Evolutionary conservation across 2,329 filamentous ascomycete species (phyloP).

Genomic region (Trichoderma cornu-damae): DNA sequence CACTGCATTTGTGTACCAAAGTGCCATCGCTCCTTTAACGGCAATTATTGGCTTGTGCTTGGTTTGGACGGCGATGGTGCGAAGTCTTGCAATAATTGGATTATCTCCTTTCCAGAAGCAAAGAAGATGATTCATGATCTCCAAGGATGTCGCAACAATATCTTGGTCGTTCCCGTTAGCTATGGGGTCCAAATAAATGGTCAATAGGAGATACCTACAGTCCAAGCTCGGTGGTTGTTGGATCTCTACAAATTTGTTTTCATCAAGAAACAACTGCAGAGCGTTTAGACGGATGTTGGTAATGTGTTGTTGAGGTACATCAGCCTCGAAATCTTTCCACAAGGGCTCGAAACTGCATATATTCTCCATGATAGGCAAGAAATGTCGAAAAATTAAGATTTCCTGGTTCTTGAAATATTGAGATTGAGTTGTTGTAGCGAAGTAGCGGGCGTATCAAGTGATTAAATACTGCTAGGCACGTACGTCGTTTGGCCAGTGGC

Average conservation of each 20-base stretch:
- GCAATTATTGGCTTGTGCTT: constrained; percentile 14
- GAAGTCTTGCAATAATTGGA: constrained; percentile 19
- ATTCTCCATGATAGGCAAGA: constrained; percentile 23
- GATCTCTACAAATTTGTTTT: constrained; percentile 1
- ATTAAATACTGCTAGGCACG: too few relatives aligned
- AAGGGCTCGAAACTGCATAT: constrained; percentile 25
- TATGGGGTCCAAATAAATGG: not conserved
- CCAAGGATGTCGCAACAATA: constrained; percentile 15
- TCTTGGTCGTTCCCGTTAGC: constrained; percentile 11
- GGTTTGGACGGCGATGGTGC: not conserved
- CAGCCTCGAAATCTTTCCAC: constrained; percentile 22
- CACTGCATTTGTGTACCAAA: constrained; percentile 23
- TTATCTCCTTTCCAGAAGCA: constrained; percentile 15
- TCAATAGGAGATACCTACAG: not conserved
- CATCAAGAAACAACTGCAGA: constrained; percentile 18
- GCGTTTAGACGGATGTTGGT: constrained; percentile 12
- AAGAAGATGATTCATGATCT: constrained; percentile 17
- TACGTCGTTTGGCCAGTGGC: not conserved
- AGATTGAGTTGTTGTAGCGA: not conserved
- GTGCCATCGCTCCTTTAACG: constrained; percentile 20
- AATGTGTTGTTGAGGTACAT: constrained; percentile 18
- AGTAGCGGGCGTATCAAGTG: not conserved
- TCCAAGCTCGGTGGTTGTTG: not conserved
- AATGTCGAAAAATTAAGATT: not conserved
- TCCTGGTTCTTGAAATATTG: not conserved